Evolutionary conservation across 306 rosid species (phyloP), one percentile per base, ranked within the genome.

Genomic region (Mimosa pudica): DNA sequence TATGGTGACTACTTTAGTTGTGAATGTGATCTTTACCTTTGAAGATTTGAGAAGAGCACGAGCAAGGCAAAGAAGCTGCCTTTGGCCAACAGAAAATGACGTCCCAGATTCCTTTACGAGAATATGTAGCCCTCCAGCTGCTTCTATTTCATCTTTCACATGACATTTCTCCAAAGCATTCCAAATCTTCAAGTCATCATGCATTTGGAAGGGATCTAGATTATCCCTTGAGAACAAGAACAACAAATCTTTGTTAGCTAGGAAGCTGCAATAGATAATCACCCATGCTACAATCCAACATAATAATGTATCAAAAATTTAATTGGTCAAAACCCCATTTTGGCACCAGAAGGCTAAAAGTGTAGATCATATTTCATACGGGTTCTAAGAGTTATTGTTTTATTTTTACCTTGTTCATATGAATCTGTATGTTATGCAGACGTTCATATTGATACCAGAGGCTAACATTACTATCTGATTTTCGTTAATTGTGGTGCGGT

Each of bases 1-100:
- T 8, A 8, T 24, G 74, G 36, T 49, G 48, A 76, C 14, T 16
- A 38, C 57, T 74, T 67, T 35, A 68, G 61, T 54, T 18, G 42
- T 20, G 45, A 72, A 47, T 7, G 57, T 51, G 33, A 8, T n/a
- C 47, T 74, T 85, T 65, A 90, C 97, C 91, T 90, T 95, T 0
- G 97, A 91, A 71, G 89, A 91, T 88, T 89, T 92, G 47, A 95
- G 94, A 85, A 92, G 94, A 77, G 98, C 97, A 30, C 98, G 98
- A 32, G 94, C 94, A 68, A 95, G 98, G 90, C 98, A 95, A 83
- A 95, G 90, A 81, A 95, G 98, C 78, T 95, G 98, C 54, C 94
- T 81, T 71, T 95, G 98, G 82, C 98, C 98, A 74, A 91, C 96
- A 54, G 97, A 95, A 86, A 95, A 95, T 12, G 94, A 89, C 81